Conservation (phyloP, 495 filamentous ascomycete species). For the Pyronema domesticum region DNA sequence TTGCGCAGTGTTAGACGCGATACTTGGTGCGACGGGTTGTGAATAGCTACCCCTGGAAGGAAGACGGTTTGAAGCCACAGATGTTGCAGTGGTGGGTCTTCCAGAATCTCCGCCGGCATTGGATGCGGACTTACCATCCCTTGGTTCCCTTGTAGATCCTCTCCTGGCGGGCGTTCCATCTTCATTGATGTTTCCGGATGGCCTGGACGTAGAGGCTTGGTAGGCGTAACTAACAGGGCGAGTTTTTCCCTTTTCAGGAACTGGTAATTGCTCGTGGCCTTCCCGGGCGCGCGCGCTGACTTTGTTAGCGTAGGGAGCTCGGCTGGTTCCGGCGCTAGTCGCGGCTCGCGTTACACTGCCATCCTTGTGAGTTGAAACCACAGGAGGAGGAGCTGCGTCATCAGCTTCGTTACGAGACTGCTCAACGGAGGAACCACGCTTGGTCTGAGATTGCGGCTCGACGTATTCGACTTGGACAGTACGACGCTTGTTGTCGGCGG, state of each 20-base stretch:
- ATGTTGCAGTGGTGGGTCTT: constrained; percentile 66
- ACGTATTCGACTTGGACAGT: constrained; percentile 99
- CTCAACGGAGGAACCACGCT: constrained; percentile 31
- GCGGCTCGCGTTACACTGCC: constrained; percentile 15
- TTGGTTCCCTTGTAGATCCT: constrained; percentile 26
- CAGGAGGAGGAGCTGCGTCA: constrained; percentile 18
- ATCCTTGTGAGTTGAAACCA: constrained; percentile 16
- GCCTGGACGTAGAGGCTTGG: constrained; percentile 22
- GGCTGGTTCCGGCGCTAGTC: constrained; percentile 22
- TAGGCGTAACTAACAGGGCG: constrained; percentile 33
- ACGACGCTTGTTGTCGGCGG: constrained; percentile 70
- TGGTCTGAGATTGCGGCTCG: constrained; percentile 67
- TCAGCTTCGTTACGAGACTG: constrained; percentile 6
- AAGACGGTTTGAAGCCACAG: constrained; percentile 49
- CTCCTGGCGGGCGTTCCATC: constrained; percentile 27
- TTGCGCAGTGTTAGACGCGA: constrained; percentile 79
- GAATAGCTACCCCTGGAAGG: constrained; percentile 75
- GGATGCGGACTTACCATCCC: constrained; percentile 20
- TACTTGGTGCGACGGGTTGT: constrained; percentile 69
- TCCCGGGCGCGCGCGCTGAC: constrained; percentile 21
- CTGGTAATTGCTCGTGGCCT: constrained; percentile 29
- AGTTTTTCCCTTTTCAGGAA: constrained; percentile 27
- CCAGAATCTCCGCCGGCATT: constrained; percentile 26
- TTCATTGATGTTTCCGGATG: constrained; percentile 6
- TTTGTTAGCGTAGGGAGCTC: neutral